These are phyloP conservation scores for Penicillium mononematosum DNA, from an alignment of 495 filamentous ascomycete genomes.

Conservation along the genomic window DNA sequence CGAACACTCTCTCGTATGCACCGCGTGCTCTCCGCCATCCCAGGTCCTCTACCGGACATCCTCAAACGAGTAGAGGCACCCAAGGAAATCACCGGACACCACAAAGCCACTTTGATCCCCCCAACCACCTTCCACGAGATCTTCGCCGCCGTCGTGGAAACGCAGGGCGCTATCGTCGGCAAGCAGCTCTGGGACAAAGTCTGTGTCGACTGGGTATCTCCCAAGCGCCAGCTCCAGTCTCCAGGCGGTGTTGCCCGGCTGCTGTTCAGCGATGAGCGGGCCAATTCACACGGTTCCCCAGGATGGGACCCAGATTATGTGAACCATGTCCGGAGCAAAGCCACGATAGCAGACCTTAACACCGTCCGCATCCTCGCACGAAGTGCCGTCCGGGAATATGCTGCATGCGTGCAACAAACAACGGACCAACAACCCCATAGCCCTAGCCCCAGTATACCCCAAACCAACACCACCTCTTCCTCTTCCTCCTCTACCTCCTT, in stretches of 20 bases:
- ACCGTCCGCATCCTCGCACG: conserved; percentile 45
- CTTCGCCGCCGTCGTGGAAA: conserved; percentile 48
- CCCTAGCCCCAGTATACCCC: background rate
- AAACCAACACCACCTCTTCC: background rate
- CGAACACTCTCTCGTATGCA: conserved; percentile 29
- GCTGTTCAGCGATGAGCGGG: conserved; percentile 24
- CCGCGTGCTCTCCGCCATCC: conserved; percentile 29
- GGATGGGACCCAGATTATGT: conserved; percentile 33
- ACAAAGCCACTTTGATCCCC: conserved; percentile 31
- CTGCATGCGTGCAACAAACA: conserved; percentile 2
- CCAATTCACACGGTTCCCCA: conserved; percentile 26
- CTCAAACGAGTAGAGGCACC: conserved; percentile 23
- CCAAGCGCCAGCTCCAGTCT: conserved; percentile 22
- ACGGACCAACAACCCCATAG: background rate
- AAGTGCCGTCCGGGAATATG: conserved; percentile 36
- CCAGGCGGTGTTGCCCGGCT: conserved; percentile 35
- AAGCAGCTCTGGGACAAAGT: conserved; percentile 42
- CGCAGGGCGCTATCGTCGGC: conserved; percentile 42
- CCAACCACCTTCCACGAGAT: conserved; percentile 47
- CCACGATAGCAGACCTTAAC: conserved; percentile 36
- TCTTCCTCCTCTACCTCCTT: conserved; percentile 2
- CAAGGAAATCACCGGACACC: conserved; percentile 12
- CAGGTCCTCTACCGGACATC: conserved; percentile 26
- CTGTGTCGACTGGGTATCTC: conserved; percentile 36
- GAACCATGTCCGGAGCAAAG: conserved; percentile 26